Conservation (phyloP, 345 rosid genomes). For the Arabidopsis thaliana region DNA sequence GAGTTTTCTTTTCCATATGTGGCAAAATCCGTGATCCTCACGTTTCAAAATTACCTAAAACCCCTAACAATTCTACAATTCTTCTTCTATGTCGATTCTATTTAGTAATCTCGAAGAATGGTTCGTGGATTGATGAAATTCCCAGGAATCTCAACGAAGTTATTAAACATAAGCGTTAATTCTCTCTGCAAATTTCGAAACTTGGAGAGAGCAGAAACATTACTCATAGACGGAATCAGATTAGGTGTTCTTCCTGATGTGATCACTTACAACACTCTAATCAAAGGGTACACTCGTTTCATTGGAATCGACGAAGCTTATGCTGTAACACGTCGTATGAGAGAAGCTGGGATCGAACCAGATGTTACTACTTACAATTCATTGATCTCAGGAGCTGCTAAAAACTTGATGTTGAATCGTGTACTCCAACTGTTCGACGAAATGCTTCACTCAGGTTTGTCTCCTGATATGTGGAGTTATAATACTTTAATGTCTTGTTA, state of each 20-base stretch:
- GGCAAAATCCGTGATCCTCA: too few relatives aligned
- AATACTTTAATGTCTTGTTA: constrained; percentile 75
- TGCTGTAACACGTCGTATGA: constrained; percentile 61
- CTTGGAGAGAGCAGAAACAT: constrained; percentile 67
- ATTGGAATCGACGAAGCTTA: constrained; percentile 62
- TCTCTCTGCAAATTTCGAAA: constrained; percentile 62
- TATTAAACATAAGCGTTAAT: constrained; percentile 63
- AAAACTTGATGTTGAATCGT: constrained; percentile 40
- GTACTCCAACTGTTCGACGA: constrained; percentile 74
- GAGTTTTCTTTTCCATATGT: too few relatives aligned
- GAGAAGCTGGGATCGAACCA: constrained; percentile 65
- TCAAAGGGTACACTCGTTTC: constrained; percentile 65
- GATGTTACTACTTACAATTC: constrained; percentile 70
- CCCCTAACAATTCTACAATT: too few relatives aligned
- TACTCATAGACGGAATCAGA: constrained; percentile 64
- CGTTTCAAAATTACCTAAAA: too few relatives aligned
- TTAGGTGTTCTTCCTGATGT: constrained; percentile 78
- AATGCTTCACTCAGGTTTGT: constrained; percentile 61
- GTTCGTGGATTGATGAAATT: constrained; percentile 41
- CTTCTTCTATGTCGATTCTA: not conserved
- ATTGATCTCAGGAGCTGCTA: constrained; percentile 65
- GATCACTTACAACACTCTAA: constrained; percentile 68
- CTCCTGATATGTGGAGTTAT: constrained; percentile 75
- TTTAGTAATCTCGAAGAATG: constrained; percentile 6
- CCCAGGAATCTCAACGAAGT: constrained; percentile 56